phyloP scores from a whole-genome alignment of 495 filamentous ascomycete species.

The Podospora australis region DNA sequence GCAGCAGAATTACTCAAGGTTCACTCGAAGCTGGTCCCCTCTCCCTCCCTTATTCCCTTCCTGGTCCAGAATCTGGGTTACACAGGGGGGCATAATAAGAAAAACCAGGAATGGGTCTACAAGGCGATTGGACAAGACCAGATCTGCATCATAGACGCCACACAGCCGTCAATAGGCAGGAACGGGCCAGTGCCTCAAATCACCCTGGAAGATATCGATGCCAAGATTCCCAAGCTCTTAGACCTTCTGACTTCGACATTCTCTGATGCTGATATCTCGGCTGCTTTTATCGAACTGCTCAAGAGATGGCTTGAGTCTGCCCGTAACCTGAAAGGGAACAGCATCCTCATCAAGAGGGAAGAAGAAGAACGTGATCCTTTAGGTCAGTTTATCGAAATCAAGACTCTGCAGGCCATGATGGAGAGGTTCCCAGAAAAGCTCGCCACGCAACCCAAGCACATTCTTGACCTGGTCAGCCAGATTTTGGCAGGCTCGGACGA shows the following conservation, averaged over 20 bases:
- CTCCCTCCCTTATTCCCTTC: constrained; percentile 32
- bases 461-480: constrained; percentile 57
- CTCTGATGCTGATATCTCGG: constrained; percentile 52
- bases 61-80: constrained; percentile 40
- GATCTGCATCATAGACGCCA: constrained; percentile 26
- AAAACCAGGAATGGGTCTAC: constrained; percentile 33
- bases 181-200: neutral
- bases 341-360: constrained; percentile 24
- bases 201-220: constrained; percentile 35
- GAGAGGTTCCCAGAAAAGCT: constrained; percentile 60
- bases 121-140: constrained; percentile 17
- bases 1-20: constrained; percentile 39
- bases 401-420: constrained; percentile 61
- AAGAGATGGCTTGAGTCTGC: constrained; percentile 51
- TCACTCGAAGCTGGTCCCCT: constrained; percentile 40
- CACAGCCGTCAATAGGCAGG: constrained; percentile 5
- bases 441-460: constrained; percentile 53
- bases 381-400: constrained; percentile 51
- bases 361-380: constrained; percentile 36
- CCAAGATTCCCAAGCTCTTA: constrained; percentile 47
- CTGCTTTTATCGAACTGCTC: constrained; percentile 58
- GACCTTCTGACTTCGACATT: constrained; percentile 45
- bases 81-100: constrained; percentile 25
- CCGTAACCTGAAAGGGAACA: constrained; percentile 2
- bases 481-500: constrained; percentile 41